Percentiles rank a stretch among this genome's conserved stretches.
Evolutionary conservation across 306 rosid species (phyloP).

Genomic region (Hippophae gyantsensis): DNA sequence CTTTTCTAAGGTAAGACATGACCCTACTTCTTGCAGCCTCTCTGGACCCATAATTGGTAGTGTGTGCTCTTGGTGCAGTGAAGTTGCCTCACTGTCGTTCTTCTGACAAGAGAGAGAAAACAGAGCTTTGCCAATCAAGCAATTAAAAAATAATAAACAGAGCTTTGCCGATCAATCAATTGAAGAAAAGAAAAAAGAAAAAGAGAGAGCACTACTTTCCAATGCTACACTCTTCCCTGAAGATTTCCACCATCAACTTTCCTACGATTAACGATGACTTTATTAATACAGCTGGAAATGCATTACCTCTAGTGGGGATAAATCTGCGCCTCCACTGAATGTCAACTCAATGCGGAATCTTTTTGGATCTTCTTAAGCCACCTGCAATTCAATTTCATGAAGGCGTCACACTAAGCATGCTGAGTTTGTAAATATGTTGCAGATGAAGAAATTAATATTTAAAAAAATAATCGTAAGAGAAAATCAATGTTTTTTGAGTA

Average conservation of each 20-base stretch:
- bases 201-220: too few species aligned
- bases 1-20: conserved; percentile 70
- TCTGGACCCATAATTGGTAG: conserved; percentile 92
- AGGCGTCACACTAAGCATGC: conserved; percentile 12
- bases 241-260: neutral
- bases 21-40: conserved; percentile 80
- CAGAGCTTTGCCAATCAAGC: conserved; percentile 10
- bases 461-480: too few species aligned
- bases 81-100: conserved; percentile 50
- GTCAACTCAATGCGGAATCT: conserved; percentile 81
- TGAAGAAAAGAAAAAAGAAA: too few species aligned
- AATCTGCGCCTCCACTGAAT: conserved; percentile 94
- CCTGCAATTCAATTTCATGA: conserved; percentile 49
- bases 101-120: conserved; percentile 37
- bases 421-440: neutral
- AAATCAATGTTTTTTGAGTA: too few species aligned
- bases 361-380: conserved; percentile 74
- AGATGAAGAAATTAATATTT: too few species aligned
- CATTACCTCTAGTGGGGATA: conserved; percentile 84
- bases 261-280: conserved; percentile 3
- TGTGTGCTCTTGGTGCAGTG: conserved; percentile 89
- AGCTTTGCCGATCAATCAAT: conserved; percentile 10
- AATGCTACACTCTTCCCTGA: too few species aligned
- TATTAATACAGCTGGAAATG: conserved; percentile 10
- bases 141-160: neutral